Base-by-base conservation (phyloP, 2,329 filamentous ascomycete species). In the Arachnopeziza araneosa region DNA sequence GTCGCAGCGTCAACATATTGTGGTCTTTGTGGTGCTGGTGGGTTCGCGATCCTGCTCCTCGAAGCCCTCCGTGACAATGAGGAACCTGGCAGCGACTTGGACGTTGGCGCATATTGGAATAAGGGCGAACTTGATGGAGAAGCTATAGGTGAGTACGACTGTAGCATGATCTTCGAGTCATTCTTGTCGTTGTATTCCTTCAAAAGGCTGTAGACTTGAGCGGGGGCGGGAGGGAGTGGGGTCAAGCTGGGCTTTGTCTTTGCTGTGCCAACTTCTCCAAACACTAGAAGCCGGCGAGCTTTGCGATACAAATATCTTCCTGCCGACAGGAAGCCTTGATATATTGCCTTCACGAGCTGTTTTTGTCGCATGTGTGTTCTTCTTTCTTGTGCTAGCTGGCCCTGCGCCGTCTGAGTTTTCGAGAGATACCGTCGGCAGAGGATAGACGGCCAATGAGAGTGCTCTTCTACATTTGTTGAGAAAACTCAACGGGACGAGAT, bases 1-100 rank as follows among this genome's bases (percentile, higher is more conserved):
- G 69, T 71, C 24, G 60, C 64, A 53, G 65, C 67, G 59, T 71
- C 70, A 55, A 67, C 69, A 68, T 70, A 68, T 63, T 64, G 67
- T 48, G 62, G 56, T 56, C 58, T 57, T 22, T 58, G 36, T 19
- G 36, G 36, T 44, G 36, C 17, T 44, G 36, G 12, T 44, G 36
- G 36, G 36, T 44, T 63, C 63, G 63, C 19, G 61, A 54, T 53
- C 60, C 65, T 14, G 66, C 36, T 64, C 32, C 59, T 63, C 30
- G 67, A 64, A 52, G 61, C 56, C 58, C 66, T 65, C 60, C 65
- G 63, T 26, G 65, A 69, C 58, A 68, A 57, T 51, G 68, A 64
- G 58, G 66, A 66, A 26, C 63, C 58, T 55, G 65, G 64, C 52
- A 63, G 52, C 32, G 67, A 67, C 14, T 63, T 62, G 48, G 68